Base-by-base conservation (phyloP, 1,284 basidiomycete species). In the Papiliotrema fonsecae region DNA sequence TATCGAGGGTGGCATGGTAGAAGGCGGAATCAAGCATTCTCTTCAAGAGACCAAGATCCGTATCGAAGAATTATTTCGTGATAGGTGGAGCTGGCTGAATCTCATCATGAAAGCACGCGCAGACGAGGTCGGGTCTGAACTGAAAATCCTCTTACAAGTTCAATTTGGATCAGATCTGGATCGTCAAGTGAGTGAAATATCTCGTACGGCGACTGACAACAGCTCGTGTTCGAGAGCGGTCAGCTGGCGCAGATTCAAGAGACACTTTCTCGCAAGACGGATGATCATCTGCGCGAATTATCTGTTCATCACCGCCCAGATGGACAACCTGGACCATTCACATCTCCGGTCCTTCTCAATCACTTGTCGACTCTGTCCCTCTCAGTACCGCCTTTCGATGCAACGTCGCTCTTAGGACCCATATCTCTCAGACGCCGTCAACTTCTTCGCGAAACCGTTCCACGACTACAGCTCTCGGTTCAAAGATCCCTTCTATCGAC, bases 141-240 rank as follows among this genome's bases (percentile, higher is more conserved):
- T 91, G 9, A 75, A 72, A 1, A 59, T 75, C 13, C 79, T 81
- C 32, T 68, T 87, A 9, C 74, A 79, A 35, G 72, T 72, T 35
- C 68, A 76, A 2, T 88, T 86, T 81, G 85, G 82, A 50, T 75
- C 72, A 52, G 80, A 80, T 4, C 75, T 90, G 11, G 84, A 88
- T 63, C 75, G 77, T 54, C 77, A 82, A 71, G 86, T 86, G 53
- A 37, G 77, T 64, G 13, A 10, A 42, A 16, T 26, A 14, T 6
- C 11, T 16, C 27, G 7, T 6, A 14, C 3, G 7, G 32, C 26
- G 22, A n/a, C 40, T 51, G 11, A 47, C 42, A 40, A 18, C 26
- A 88, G 86, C 77, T 89, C 30, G 77, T 85, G 18, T 80, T 82
- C 55, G 82, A 87, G 55, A 79, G 84, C 1, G 88, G 86, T 14